Conservation (phyloP, 192 early-diverging fungal species). For the Diversispora epigaea region DNA sequence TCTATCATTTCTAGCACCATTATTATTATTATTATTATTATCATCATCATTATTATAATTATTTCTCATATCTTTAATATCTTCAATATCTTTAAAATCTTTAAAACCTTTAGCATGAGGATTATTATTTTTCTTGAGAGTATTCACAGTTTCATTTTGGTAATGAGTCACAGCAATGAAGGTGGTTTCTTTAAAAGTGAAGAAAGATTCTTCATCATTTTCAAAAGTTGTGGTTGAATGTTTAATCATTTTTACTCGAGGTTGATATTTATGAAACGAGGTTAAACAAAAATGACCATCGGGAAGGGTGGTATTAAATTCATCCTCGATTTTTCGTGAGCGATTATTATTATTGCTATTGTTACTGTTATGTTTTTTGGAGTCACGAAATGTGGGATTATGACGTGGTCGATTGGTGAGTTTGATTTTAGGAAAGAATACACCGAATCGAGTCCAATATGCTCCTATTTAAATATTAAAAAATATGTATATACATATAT, state of each 20-base stretch:
- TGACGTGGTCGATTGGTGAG: constrained; percentile 42
- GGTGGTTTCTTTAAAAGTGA: constrained; percentile 45
- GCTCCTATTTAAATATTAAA: constrained; percentile 20
- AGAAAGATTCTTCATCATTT: constrained; percentile 27
- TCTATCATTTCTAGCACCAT: too few species aligned
- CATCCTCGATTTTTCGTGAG: too few species aligned
- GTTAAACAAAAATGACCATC: constrained; percentile 40
- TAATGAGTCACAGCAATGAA: constrained; percentile 67
- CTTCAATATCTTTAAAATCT: not conserved
- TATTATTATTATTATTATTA: too few species aligned
- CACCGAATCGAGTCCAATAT: constrained; percentile 44
- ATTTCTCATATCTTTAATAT: not conserved
- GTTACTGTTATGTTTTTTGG: too few species aligned
- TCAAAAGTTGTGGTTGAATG: constrained; percentile 16
- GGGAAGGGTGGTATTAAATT: constrained; percentile 30
- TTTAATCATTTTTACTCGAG: constrained; percentile 51
- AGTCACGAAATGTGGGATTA: too few species aligned
- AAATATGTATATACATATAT: not conserved
- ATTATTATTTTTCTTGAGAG: constrained; percentile 56
- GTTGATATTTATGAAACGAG: constrained; percentile 55
- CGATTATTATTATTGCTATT: too few species aligned
- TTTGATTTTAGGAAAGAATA: constrained; percentile 54
- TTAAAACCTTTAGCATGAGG: constrained; percentile 65
- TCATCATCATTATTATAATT: not conserved
- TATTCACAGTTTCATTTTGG: constrained; percentile 56